Percentiles rank a stretch among this genome's conserved stretches.
Evolutionary conservation across 148 eudicot species (phyloP).

Genomic region (Vaccinium macrocarpon): DNA sequence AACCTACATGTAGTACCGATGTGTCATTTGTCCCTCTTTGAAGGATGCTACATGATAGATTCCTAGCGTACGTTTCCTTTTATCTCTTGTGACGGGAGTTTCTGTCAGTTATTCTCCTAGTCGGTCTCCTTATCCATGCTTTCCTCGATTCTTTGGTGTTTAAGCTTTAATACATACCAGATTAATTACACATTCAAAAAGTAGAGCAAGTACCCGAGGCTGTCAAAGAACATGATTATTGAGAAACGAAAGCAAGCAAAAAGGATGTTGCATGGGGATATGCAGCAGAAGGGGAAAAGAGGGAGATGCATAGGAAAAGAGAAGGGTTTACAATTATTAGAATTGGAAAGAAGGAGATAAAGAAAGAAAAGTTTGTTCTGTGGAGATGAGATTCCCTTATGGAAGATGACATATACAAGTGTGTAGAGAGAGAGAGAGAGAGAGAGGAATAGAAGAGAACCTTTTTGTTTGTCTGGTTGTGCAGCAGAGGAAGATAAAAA

Average conservation of each 20-base stretch:
- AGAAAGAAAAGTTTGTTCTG: slow-evolving; percentile 34
- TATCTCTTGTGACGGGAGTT: background rate
- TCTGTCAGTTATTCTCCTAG: background rate
- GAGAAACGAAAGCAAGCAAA: background rate
- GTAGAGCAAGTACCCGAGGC: background rate
- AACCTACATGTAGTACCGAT: background rate
- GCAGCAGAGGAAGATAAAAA: slow-evolving; percentile 26
- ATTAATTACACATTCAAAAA: background rate
- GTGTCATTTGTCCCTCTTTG: background rate
- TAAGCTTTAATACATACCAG: background rate
- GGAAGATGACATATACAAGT: slow-evolving; percentile 55
- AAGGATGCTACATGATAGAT: background rate
- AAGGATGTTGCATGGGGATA: slow-evolving; percentile 27
- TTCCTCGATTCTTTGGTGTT: background rate
- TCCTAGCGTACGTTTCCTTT: background rate
- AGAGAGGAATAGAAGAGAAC: slow-evolving; percentile 30
- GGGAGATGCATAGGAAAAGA: slow-evolving; percentile 28
- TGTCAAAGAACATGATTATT: background rate
- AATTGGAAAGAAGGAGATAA: slow-evolving; percentile 38
- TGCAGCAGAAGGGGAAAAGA: slow-evolving; percentile 32
- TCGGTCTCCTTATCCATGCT: background rate
- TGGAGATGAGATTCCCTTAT: slow-evolving; percentile 66
- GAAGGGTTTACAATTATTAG: slow-evolving; percentile 48
- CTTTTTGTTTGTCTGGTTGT: slow-evolving; percentile 53
- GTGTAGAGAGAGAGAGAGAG: slow-evolving; percentile 12